Base-by-base conservation (phyloP, 768 basidiomycete species). In the Collybia mongolica region DNA sequence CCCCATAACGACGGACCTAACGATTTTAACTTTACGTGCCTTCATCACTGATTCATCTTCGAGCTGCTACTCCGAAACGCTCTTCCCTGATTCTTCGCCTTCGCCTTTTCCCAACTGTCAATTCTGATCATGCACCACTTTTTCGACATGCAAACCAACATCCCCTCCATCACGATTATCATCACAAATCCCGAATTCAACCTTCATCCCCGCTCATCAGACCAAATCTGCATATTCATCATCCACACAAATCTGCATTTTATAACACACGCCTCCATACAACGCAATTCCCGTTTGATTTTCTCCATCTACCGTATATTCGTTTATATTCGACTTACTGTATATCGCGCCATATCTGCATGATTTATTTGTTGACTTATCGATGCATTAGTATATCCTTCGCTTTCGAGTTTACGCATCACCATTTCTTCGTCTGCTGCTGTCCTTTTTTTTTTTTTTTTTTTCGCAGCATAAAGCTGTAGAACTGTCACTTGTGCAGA, bases 321-420 rank as follows among this genome's bases (percentile, higher is more conserved):
- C 44, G 28, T 26, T 20, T 46, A 44, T 45, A 45, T 38, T 39
- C 17, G 2, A 5, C 37, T n/a, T 12, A n/a, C 37, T 51, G 43
- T 44, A 55, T 54, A 53, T 48, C 46, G 44, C 35, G 51, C 46
- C 14, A 32, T 59, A 61, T 60, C 60, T 61, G 48, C 58, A 32
- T 60, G 49, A 60, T 63, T 64, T 64, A 62, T 63, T 61, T 53
- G 39, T 63, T 60, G 62, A 66, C 60, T 60, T 64, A 61, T 61
- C 46, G 35, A 18, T 49, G 46, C 51, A 39, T 39, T 29, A 17
- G 40, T 44, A 49, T 39, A 45, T 32, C 54, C 46, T 22, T 51
- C 38, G 46, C 44, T 54, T 23, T 42, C 39, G 38, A 43, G 52
- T 54, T 36, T 48, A 49, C 40, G 40, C 28, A 53, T 18, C 23